These are phyloP conservation scores for Hyphopichia burtonii DNA, from an alignment of 1,139 yeast genomes.

Conservation along the genomic window DNA sequence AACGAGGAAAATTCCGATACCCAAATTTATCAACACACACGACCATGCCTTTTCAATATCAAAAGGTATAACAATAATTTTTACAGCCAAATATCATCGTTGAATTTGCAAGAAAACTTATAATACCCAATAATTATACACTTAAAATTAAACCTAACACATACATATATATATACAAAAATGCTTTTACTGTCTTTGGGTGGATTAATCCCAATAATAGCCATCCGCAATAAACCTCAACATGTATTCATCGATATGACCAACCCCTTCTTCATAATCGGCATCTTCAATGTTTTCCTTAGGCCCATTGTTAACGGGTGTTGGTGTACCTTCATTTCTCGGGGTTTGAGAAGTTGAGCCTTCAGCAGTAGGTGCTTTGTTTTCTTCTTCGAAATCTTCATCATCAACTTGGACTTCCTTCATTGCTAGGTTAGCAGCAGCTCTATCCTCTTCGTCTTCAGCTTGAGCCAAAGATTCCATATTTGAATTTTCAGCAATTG, in stretches of 20 bases:
- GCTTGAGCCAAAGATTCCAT: conserved; percentile 82
- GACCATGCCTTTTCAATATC: too few relatives aligned
- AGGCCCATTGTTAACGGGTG: conserved; percentile 9
- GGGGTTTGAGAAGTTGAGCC: conserved; percentile 24
- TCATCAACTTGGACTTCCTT: conserved; percentile 81
- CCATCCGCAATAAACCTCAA: conserved; percentile 86
- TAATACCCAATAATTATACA: background rate
- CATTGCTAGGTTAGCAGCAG: conserved; percentile 88
- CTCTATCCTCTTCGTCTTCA: conserved; percentile 94
- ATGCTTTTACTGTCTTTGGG: background rate
- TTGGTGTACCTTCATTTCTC: conserved; percentile 15
- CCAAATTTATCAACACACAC: background rate
- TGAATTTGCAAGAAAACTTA: too few relatives aligned
- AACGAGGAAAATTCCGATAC: conserved; percentile 3
- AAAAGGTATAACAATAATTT: too few relatives aligned
- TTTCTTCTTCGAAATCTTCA: conserved; percentile 67
- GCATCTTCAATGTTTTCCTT: conserved; percentile 37
- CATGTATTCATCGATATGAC: conserved; percentile 97
- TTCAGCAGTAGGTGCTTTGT: conserved; percentile 27
- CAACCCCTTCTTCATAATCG: conserved; percentile 73
- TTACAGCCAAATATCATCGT: background rate
- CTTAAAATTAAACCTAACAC: background rate
- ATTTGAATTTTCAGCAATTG: conserved; percentile 43
- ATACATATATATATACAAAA: background rate
- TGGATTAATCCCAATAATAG: conserved; percentile 49